Base-by-base conservation (phyloP, 257 asterid genomes). In the Fraxinus pennsylvanica region DNA sequence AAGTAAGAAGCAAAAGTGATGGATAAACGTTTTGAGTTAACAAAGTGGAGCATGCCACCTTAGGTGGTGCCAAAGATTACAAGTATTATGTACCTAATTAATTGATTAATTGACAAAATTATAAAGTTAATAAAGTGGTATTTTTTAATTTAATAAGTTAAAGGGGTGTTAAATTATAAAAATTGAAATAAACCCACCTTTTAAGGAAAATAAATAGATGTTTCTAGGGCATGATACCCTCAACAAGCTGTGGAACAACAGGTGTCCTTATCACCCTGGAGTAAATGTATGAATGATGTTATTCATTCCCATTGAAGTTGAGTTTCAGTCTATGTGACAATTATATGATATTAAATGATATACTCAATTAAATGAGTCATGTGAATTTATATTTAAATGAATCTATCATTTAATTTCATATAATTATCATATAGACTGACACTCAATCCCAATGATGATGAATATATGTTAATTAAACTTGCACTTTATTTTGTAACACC, bases 21-120 rank as follows among this genome's bases (percentile, higher is more conserved):
- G 79, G 12, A 74, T 72, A 70, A 77, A 22, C 72, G 78, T 73
- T 73, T 61, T 81, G 88, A 80, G 85, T 84, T 84, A 81, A 78
- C 76, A 85, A 87, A 88, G 89, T 84, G 90, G 89, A 86, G 88
- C 92, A 88, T 86, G 88, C 86, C 88, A 90, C 92, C 90, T 86
- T 78, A 79, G 74, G 35, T 78, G 81, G 70, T 78, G 85, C 87
- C 90, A 75, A 81, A 84, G 13, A 45, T 27, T 68, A 39, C 2
- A 57, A 74, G 70, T 73, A 74, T 80, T 63, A 8, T 80, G 57
- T 52, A 36, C 41, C 10, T 38, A 74, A 70, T 32, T 1, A 47
- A 50, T 80, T 38, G 19, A 83, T 80, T 89, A 15, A 83, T 83
- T 74, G 79, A 77, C 72, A 79, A 73, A 72, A 79, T 73, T 10